Conservation (phyloP, 1,284 basidiomycete species). For the Rhodofomes roseus region DNA sequence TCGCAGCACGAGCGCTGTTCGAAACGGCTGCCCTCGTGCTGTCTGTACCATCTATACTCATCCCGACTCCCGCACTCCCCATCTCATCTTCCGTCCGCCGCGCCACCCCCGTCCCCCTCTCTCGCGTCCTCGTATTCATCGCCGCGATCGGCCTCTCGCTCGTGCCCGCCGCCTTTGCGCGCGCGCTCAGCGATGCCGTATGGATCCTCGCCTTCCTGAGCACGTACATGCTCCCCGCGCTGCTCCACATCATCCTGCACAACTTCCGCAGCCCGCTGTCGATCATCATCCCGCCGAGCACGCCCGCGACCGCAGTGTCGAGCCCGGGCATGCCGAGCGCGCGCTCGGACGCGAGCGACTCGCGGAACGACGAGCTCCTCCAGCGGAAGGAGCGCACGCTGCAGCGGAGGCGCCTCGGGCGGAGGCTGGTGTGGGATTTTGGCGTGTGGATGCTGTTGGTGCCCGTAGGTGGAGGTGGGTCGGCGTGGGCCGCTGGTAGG, state of each 20-base stretch:
- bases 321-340: slow-evolving; percentile 20
- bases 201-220: slow-evolving; percentile 47
- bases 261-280: slow-evolving; percentile 66
- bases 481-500: slow-evolving; percentile 51
- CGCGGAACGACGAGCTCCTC: slow-evolving; percentile 54
- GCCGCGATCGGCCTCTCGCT: slow-evolving; percentile 42
- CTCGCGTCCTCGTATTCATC: slow-evolving; percentile 38
- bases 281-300: slow-evolving; percentile 56
- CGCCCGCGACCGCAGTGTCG: slow-evolving; percentile 19
- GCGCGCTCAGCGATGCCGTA: slow-evolving; percentile 42
- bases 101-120: slow-evolving; percentile 43
- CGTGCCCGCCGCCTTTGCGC: slow-evolving; percentile 32
- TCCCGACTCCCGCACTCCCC: slow-evolving; percentile 49
- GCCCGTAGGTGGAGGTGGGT: slow-evolving; percentile 47
- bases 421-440: slow-evolving; percentile 68
- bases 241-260: slow-evolving; percentile 64
- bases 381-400: slow-evolving; percentile 72
- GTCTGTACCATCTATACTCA: slow-evolving; percentile 56
- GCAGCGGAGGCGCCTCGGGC: slow-evolving; percentile 59
- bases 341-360: slow-evolving; percentile 23
- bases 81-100: slow-evolving; percentile 41
- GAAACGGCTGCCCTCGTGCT: slow-evolving; percentile 52
- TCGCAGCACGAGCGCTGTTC: slow-evolving; percentile 38
- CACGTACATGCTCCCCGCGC: slow-evolving; percentile 55
- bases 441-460: slow-evolving; percentile 62